A percentile compares a stretch with the other conserved stretches of the same genome.
These are phyloP conservation scores for Kitagawia praeruptora DNA, from an alignment of 129 eudicot species.

Conservation along the genomic window DNA sequence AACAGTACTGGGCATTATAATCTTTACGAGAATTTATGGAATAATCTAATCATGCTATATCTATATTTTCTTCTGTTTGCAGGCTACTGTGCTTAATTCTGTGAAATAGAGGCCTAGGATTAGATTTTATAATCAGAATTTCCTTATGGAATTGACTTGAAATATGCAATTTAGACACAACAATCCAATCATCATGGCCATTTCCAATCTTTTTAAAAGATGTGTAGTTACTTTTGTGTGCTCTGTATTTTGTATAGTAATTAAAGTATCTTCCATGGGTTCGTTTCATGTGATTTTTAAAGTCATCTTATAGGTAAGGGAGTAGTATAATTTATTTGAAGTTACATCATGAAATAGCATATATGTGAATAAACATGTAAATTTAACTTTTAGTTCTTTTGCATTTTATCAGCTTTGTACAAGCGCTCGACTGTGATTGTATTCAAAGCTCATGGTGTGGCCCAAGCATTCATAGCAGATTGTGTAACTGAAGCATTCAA, in stretches of 20 bases:
- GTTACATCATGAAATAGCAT: not conserved
- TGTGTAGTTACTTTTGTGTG: not conserved
- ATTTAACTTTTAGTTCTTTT: not conserved
- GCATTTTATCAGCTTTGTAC: slow-evolving; percentile 56
- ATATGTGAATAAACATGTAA: not conserved
- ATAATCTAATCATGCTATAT: slow-evolving; percentile 2
- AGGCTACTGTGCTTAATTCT: slow-evolving; percentile 33
- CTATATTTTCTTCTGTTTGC: slow-evolving; percentile 17
- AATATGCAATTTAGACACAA: not conserved
- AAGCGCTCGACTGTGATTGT: slow-evolving; percentile 83
- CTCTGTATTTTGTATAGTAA: not conserved
- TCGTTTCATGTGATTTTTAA: not conserved
- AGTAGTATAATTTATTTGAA: not conserved
- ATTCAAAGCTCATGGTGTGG: slow-evolving; percentile 84
- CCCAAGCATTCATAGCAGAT: slow-evolving; percentile 86
- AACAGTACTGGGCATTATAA: not conserved
- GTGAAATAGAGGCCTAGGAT: not conserved
- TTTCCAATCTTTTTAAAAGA: not conserved
- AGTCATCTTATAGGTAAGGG: not conserved
- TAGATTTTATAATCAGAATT: not conserved
- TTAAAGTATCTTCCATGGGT: not conserved
- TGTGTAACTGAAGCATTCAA: slow-evolving; percentile 89
- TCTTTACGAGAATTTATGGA: not conserved
- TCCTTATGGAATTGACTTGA: not conserved
- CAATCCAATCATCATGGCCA: slow-evolving; percentile 11